phyloP scores from a whole-genome alignment of 2,329 filamentous ascomycete species.

The Aspergillus neoniger region DNA sequence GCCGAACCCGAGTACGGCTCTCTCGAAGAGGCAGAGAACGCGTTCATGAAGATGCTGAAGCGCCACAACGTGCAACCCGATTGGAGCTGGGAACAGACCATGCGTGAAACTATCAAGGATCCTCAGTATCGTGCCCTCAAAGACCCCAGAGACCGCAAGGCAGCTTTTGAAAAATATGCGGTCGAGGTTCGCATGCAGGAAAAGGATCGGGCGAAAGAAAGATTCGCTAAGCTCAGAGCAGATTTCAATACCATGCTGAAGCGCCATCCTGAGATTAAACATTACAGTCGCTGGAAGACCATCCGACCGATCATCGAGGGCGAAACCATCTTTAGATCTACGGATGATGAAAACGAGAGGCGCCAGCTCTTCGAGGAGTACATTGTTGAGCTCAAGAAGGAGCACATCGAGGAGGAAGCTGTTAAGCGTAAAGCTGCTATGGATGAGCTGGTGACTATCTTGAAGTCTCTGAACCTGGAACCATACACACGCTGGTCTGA shows the following conservation, averaged over 20 bases:
- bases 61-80: constrained; percentile 84
- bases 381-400: constrained; percentile 77
- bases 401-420: constrained; percentile 73
- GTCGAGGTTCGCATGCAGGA: constrained; percentile 87
- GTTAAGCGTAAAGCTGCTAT: constrained; percentile 75
- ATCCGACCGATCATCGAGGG: constrained; percentile 90
- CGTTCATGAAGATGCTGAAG: constrained; percentile 86
- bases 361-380: constrained; percentile 94
- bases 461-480: constrained; percentile 80
- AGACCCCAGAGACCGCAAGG: constrained; percentile 85
- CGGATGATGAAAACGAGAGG: constrained; percentile 82
- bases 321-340: constrained; percentile 92
- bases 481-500: constrained; percentile 95
- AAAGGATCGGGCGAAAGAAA: constrained; percentile 91
- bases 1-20: constrained; percentile 76
- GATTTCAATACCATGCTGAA: constrained; percentile 97
- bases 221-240: constrained; percentile 83
- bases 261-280: constrained; percentile 93
- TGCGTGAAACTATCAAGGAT: constrained; percentile 84
- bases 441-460: constrained; percentile 75
- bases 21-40: constrained; percentile 85
- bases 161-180: constrained; percentile 93
- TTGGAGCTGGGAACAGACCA: constrained; percentile 88
- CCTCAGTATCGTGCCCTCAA: constrained; percentile 91
- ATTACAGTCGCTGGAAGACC: constrained; percentile 97